Evolutionary conservation across 108 stramenopile species (phyloP).

Genomic region (Skeletonema grethae): DNA sequence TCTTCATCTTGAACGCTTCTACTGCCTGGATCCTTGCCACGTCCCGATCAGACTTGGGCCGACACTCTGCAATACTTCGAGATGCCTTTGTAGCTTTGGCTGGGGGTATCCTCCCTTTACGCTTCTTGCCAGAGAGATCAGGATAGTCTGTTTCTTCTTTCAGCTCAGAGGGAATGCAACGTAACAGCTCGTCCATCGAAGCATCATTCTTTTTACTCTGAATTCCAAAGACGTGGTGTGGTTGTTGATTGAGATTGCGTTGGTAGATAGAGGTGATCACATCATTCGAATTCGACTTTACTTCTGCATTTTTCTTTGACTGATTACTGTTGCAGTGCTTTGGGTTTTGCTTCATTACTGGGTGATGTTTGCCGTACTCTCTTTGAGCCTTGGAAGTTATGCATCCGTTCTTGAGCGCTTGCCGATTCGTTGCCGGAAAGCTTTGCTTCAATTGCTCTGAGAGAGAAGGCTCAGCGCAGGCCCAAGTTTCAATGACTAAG

Average conservation of each 20-base stretch:
- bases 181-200: conserved; percentile 43
- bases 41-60: neutral
- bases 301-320: neutral
- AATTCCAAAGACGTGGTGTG: conserved; percentile 30
- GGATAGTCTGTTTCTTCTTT: conserved; percentile 52
- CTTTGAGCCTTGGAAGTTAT: conserved; percentile 52
- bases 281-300: neutral
- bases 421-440: conserved; percentile 55
- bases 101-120: conserved; percentile 50
- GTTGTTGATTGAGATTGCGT: conserved; percentile 17
- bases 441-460: conserved; percentile 31
- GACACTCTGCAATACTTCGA: conserved; percentile 21
- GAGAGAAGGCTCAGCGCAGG: conserved; percentile 25
- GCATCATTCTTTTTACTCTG: conserved; percentile 26
- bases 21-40: conserved; percentile 10
- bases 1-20: conserved; percentile 57
- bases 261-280: neutral
- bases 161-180: conserved; percentile 32
- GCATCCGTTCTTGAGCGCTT: conserved; percentile 51
- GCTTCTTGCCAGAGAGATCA: conserved; percentile 34
- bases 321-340: conserved; percentile 13
- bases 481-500: conserved; percentile 52
- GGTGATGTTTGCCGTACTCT: conserved; percentile 40
- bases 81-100: conserved; percentile 51
- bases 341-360: conserved; percentile 55